Conservation (phyloP, 192 early-diverging fungal genomes). For the Mortierella claussenii region DNA sequence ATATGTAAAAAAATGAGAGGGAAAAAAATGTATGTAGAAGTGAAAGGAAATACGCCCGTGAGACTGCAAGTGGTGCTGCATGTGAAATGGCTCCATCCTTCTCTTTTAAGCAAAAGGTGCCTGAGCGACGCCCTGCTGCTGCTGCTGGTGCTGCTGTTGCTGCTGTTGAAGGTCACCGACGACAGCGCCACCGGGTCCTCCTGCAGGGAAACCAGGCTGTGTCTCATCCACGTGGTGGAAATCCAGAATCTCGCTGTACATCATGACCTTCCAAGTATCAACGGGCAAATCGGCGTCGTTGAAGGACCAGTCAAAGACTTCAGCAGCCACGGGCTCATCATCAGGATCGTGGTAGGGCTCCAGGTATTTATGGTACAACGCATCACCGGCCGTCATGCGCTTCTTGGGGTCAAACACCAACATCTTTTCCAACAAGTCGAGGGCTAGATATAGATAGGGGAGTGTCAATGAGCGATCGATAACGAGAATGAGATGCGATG, state of each 20-base stretch:
- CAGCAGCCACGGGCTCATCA: slow-evolving; percentile 85
- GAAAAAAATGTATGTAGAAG: not conserved
- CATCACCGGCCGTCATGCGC: slow-evolving; percentile 89
- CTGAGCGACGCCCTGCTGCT: too few relatives aligned
- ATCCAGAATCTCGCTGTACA: slow-evolving; percentile 85
- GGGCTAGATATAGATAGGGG: slow-evolving; percentile 52
- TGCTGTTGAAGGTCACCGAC: slow-evolving; percentile 21
- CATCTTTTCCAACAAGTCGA: slow-evolving; percentile 92
- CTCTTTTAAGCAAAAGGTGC: slow-evolving; percentile 14
- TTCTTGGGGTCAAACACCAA: slow-evolving; percentile 93
- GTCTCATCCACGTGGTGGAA: slow-evolving; percentile 47
- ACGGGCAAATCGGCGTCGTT: slow-evolving; percentile 90
- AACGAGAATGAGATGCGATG: not conserved
- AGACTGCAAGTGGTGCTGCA: not conserved
- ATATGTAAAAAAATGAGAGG: not conserved
- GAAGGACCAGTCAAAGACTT: slow-evolving; percentile 95
- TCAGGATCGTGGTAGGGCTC: slow-evolving; percentile 91
- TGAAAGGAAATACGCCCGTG: not conserved
- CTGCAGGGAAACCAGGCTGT: too few relatives aligned
- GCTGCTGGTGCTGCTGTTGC: too few relatives aligned
- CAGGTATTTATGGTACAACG: slow-evolving; percentile 89
- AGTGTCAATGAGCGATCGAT: not conserved
- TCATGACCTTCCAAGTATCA: slow-evolving; percentile 91
- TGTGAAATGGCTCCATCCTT: not conserved
- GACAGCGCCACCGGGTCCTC: too few relatives aligned